Evolutionary conservation across 1,284 basidiomycete genomes (phyloP), one percentile per base, ranked within the genome.

Genomic region (Cryptococcus sp.): DNA sequence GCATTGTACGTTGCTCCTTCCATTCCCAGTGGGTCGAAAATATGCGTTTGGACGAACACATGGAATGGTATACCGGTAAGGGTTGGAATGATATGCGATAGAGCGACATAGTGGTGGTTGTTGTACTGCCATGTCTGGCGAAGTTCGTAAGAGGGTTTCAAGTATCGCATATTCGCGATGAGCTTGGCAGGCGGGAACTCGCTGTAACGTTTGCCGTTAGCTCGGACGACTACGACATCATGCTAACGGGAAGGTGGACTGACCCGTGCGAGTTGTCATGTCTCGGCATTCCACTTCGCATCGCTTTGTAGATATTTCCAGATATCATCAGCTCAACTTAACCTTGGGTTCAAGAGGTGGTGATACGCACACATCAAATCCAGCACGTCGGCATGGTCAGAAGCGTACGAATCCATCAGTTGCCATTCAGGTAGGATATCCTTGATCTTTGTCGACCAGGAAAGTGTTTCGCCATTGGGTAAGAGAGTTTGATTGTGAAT

Each of bases 371-470:
- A 54, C n/a, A 80, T 61, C 0, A 79, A 67, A 58, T 83, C 81
- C 2, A 73, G 62, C 8, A 82, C n/a, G 50, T 74, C 77, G 0
- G 74, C 69, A 54, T 78, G 75, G 37, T 71, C 65, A 22, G 55
- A 69, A 1, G 78, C 77, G 65, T 77, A 78, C 34, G 62, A 47
- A 54, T 82, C 81, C 50, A 58, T 54, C 3, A 81, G 66, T 37
- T 68, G 56, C 80, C 80, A 82, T 5, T 66, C 75, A 0, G 79
- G 79, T 16, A 82, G 63, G 7, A 81, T 44, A 40, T 79, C 78
- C 22, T 68, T 70, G 22, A 81, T 55, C 62, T 80, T 81, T 4
- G 81, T 81, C 22, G 74, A 40, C 78, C 78, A 80, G n/a, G 58
- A 60, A 26, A 81, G 61, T 7, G 16, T 38, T 2, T 55, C 51